Conservation (phyloP, 768 basidiomycete species). For the Amanita inopinata region DNA sequence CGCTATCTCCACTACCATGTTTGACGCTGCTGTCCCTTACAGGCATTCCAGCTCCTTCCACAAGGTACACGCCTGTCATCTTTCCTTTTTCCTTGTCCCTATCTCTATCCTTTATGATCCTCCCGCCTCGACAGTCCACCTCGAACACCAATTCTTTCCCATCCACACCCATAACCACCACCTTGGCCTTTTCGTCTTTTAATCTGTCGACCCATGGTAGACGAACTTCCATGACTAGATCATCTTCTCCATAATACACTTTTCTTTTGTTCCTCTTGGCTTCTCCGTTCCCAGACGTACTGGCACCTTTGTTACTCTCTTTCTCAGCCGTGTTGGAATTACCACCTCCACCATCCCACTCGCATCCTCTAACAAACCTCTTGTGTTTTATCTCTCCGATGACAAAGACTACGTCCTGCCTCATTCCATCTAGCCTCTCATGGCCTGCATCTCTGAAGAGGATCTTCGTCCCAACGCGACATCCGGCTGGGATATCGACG, state of each 20-base stretch:
- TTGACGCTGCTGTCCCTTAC: background rate
- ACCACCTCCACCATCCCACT: slow-evolving; percentile 5
- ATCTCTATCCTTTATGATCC: slow-evolving; percentile 29
- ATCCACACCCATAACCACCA: slow-evolving; percentile 42
- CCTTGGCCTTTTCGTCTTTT: slow-evolving; percentile 31
- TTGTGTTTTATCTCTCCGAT: slow-evolving; percentile 44
- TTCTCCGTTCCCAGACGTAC: background rate
- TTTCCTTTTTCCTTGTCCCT: slow-evolving; percentile 32
- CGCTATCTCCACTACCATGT: background rate
- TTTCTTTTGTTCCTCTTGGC: background rate
- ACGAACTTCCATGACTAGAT: slow-evolving; percentile 39
- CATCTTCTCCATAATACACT: slow-evolving; percentile 26
- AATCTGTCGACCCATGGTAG: slow-evolving; percentile 46
- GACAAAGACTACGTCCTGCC: slow-evolving; percentile 53
- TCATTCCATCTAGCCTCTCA: slow-evolving; percentile 43
- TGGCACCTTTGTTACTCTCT: background rate
- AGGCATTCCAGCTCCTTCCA: slow-evolving; percentile 8
- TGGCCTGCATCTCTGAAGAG: slow-evolving; percentile 44
- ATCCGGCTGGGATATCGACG: slow-evolving; percentile 45
- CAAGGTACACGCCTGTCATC: slow-evolving; percentile 34
- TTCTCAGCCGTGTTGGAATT: background rate
- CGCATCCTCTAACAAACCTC: slow-evolving; percentile 12
- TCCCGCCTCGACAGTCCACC: slow-evolving; percentile 36
- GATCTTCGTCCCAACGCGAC: slow-evolving; percentile 44
- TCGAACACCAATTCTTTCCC: slow-evolving; percentile 36